Base-by-base conservation (phyloP, 179 eudicot genomes). In the Carnegiea gigantea region DNA sequence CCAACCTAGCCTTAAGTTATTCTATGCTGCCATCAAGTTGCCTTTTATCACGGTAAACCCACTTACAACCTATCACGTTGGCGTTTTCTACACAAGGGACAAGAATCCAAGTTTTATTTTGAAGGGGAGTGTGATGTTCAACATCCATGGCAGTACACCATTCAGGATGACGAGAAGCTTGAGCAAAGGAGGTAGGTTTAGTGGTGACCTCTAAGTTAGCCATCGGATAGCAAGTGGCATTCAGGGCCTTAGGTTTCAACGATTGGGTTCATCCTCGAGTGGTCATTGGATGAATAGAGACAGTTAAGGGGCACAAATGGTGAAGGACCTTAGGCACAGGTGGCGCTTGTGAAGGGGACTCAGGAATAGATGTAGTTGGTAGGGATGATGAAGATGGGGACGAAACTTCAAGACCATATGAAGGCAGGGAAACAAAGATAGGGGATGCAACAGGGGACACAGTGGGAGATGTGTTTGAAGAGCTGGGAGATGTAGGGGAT, bases 1-100 rank as follows among this genome's bases (percentile, higher is more conserved):
- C 74, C 2, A 64, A 38, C 0, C 38, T 43, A 12, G 74, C 62
- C n/a, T 78, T 78, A 6, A 20, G 67, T 17, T 38, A 8, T 15
- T 65, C 57, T 12, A 78, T 3, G 20, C 57, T 21, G 4, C 80
- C 80, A 65, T 78, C 38, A 14, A 0, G 5, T 5, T 24, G 38
- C 1, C 38, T 17, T 67, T 78, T 78, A 3, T 64, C 21, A 4
- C 0, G 30, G 26, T 30, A 78, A 1, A 78, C 57, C 80, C 74
- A 78, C 33, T 78, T 78, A 26, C 54, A 23, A 13, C 53, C 0
- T 24, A 62, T 18, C 4, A 62, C 24, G 28, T 8, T 62, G 1
- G 68, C 68, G 10, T 62, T 62, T 20, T 36, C 8, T 7, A 77
- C 68, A 15, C 68, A 40, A 9, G 78, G 82, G 23, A 73, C 72